phyloP scores from a whole-genome alignment of 1,284 basidiomycete species.

The Boletus mariae region DNA sequence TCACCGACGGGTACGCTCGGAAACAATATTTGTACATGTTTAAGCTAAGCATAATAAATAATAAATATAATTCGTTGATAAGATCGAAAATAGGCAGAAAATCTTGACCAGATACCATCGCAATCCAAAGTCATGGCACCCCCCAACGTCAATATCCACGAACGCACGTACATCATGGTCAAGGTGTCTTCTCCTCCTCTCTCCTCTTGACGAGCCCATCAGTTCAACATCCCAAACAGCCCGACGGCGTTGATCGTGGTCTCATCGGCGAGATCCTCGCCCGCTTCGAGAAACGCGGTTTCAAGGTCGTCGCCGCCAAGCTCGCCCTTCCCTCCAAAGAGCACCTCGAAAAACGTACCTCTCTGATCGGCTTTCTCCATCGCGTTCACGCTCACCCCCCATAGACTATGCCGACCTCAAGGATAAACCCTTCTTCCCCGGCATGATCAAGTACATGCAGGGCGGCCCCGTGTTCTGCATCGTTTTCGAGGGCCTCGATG shows the following conservation, averaged over 20 bases:
- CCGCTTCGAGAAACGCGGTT: slow-evolving; percentile 94
- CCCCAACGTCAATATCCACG: slow-evolving; percentile 30
- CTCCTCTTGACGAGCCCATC: slow-evolving; percentile 1
- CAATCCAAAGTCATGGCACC: slow-evolving; percentile 31
- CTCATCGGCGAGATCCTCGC: slow-evolving; percentile 92
- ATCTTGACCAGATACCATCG: slow-evolving; percentile 30
- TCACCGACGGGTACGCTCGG: slow-evolving; percentile 20
- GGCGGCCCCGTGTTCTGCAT: slow-evolving; percentile 95
- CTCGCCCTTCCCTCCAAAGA: slow-evolving; percentile 70
- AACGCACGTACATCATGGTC: slow-evolving; percentile 90
- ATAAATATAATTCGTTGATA: slow-evolving; percentile 13
- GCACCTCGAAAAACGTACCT: slow-evolving; percentile 81
- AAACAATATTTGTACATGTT: slow-evolving; percentile 35
- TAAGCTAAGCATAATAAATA: slow-evolving; percentile 16
- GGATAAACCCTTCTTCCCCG: slow-evolving; percentile 90
- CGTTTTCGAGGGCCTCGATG: slow-evolving; percentile 96
- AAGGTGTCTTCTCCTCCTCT: slow-evolving; percentile 49
- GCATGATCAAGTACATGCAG: slow-evolving; percentile 91
- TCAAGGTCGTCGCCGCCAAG: slow-evolving; percentile 91
- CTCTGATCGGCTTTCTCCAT: neutral
- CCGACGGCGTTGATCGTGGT: slow-evolving; percentile 94
- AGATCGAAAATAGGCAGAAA: slow-evolving; percentile 16
- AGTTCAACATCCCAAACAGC: slow-evolving; percentile 45
- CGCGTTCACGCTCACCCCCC: slow-evolving; percentile 12
- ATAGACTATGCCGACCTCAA: slow-evolving; percentile 92